Evolutionary conservation across 202 grass and related monocot species (phyloP), one percentile per base, ranked within the genome.

Genomic region (Schoenoplectus tabernaemontani): DNA sequence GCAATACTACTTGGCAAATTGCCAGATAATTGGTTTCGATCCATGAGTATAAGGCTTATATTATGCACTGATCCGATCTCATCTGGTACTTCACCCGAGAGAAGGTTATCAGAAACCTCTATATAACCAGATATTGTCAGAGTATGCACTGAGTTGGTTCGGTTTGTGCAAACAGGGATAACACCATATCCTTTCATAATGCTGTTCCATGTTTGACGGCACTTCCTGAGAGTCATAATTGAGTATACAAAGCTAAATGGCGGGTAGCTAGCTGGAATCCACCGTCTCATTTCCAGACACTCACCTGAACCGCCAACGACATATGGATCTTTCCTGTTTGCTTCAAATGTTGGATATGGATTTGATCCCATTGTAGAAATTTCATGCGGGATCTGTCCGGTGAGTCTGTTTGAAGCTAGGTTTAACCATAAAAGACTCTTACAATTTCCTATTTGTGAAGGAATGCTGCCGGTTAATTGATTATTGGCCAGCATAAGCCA

Each of bases 401-500:
- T 83, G n/a, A 98, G 33, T 24, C 1, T 50, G 78, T 98, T 98
- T 26, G 86, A 67, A 0, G 89, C 86, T 12, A 98, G 83, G 83
- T 98, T 98, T 77, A 98, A 53, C 95, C 95, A 98, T 70, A 98
- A 76, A 75, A 98, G 78, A 87, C 95, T 98, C 41, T 17, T 85
- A 77, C 95, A 98, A 20, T 85, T 90, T 13, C 95, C 95, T 13
- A 98, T 90, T 72, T 90, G 86, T 28, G 78, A n/a, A 34, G 95
- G 95, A 64, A 98, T 98, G 64, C 64, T 59, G 7, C 95, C 95
- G 2, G 84, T 86, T 13, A 98, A 83, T 23, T 83, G 64, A 80
- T 98, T 98, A 48, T 89, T 84, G 17, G 87, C 87, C 4, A 98
- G 86, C 95, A 94, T 98, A 72, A 98, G 73, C 95, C 95, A 98